Base-by-base conservation (phyloP, 2,329 filamentous ascomycete species). In the Colletotrichum sansevieriae region DNA sequence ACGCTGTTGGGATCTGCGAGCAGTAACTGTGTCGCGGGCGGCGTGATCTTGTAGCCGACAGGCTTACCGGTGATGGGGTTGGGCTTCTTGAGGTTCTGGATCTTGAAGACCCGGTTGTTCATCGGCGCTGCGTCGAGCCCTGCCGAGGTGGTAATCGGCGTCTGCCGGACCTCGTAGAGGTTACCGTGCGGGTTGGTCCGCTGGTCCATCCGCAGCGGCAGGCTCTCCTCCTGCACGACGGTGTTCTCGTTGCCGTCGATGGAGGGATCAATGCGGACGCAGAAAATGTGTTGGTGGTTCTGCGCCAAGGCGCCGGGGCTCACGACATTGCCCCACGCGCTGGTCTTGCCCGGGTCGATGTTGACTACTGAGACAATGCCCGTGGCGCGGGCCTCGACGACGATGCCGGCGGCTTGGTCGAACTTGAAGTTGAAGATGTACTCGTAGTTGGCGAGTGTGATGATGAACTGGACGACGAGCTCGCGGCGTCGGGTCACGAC, bases 211-310 rank as follows among this genome's bases (percentile, higher is more conserved):
- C 82, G 82, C 74, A 85, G 82, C 35, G 84, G 82, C 63, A 88
- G 85, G 12, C 84, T 85, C 74, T 88, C 87, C 64, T 87, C 83
- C 73, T 90, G 87, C 65, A 87, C 73, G 18, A 87, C 77, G 0
- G 83, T 84, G 73, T 88, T 88, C 18, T 78, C 76, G 70, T 85
- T 77, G 15, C 85, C 86, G 72, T 88, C 85, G 67, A 88, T 81
- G 20, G 84, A 84, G 0, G 87, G 86, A 71, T 88, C 86, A 46
- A 88, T 82, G 3, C 86, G 82, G 33, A 84, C 71, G 55, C 77
- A 81, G 76, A 89, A 88, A 61, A 89, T 80, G 75, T 89, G 87
- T 71, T 89, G 87, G 71, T 89, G 87, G 74, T 88, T 86, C 57
- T 84, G 84, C 0, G 86, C 87, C 13, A 88, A 78, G 0, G 85